A percentile compares a stretch with the other conserved stretches of the same genome.
phyloP scores from a whole-genome alignment of 495 filamentous ascomycete genomes.

The Extremus antarcticus region DNA sequence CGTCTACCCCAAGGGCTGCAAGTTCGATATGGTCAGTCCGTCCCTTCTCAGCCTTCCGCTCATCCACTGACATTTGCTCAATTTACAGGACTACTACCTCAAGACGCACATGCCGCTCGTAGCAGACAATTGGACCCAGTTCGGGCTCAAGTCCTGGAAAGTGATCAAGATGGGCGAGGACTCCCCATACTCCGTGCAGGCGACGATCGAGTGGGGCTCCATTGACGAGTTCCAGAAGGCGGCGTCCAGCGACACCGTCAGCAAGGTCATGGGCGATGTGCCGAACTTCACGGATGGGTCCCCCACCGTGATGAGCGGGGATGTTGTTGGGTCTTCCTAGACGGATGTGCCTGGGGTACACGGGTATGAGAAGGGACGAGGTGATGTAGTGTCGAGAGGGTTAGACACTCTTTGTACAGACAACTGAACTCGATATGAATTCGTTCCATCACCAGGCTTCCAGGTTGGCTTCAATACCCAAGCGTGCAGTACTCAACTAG shows the following conservation, averaged over 20 bases:
- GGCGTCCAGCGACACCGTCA: not conserved
- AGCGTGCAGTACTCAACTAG: too few relatives aligned
- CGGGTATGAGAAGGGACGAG: not conserved
- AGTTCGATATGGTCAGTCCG: constrained; percentile 18
- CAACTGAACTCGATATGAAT: too few relatives aligned
- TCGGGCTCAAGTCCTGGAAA: constrained; percentile 19
- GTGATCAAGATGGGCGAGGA: constrained; percentile 18
- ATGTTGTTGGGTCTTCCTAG: constrained; percentile 12
- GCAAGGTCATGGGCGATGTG: constrained; percentile 20
- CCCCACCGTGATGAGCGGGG: constrained; percentile 14
- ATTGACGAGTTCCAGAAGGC: constrained; percentile 18
- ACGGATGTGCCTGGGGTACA: not conserved
- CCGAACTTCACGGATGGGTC: constrained; percentile 22
- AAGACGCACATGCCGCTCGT: constrained; percentile 23
- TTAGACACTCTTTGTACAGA: too few relatives aligned
- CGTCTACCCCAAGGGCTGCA: constrained; percentile 21
- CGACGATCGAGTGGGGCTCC: constrained; percentile 15
- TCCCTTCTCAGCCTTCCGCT: not conserved
- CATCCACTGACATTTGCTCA: not conserved
- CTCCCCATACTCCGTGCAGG: constrained; percentile 13
- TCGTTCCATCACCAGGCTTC: too few relatives aligned
- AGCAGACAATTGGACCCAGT: not conserved
- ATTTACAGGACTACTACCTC: constrained; percentile 19
- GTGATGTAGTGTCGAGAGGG: too few relatives aligned
- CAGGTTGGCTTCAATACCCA: too few relatives aligned